Evolutionary conservation across 441 rosid species (phyloP), one percentile per base, ranked within the genome.

Genomic region (Aleurites moluccanus): DNA sequence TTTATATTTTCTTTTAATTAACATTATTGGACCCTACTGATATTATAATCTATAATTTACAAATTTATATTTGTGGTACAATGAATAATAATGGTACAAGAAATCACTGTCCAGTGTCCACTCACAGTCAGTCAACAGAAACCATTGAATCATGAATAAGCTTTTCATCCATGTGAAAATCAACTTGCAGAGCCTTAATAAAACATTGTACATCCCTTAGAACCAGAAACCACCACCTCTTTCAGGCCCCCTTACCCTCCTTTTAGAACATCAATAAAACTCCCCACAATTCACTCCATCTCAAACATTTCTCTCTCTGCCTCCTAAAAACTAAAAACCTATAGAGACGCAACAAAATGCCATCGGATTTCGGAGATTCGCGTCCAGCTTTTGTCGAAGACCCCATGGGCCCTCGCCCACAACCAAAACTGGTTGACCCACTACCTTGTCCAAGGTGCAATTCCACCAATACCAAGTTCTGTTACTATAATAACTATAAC

Each of bases 361-460:
- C 75, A 47, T 67, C 83, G 13, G 83, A 87, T 25, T 70, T 69
- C 68, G 55, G 56, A 50, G 79, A 85, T 6, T 42, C 23, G 57
- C 79, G 45, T n/a, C 73, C 73, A 16, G 64, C 33, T 82, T 81
- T 8, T 38, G 0, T 38, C 40, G 8, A 38, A 6, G 6, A 38
- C 38, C 4, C 4, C 7, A 38, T 6, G 40, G 40, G n/a, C n/a
- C n/a, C n/a, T n/a, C n/a, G n/a, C n/a, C n/a, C n/a, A 14, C 85
- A 79, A 3, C 76, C 81, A 0, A 82, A 78, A 63, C 62, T 69
- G 56, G 42, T 73, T 0, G 88, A 86, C 35, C 81, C 80, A 3
- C 85, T 88, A 15, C 83, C 83, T 6, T 88, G 91, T 70, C 91
- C 91, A 3, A 79, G n/a, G n/a, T n/a, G n/a, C n/a, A n/a, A n/a